Evolutionary conservation across 164 flowering plant species (phyloP).

Genomic region (Magnolia sinica): DNA sequence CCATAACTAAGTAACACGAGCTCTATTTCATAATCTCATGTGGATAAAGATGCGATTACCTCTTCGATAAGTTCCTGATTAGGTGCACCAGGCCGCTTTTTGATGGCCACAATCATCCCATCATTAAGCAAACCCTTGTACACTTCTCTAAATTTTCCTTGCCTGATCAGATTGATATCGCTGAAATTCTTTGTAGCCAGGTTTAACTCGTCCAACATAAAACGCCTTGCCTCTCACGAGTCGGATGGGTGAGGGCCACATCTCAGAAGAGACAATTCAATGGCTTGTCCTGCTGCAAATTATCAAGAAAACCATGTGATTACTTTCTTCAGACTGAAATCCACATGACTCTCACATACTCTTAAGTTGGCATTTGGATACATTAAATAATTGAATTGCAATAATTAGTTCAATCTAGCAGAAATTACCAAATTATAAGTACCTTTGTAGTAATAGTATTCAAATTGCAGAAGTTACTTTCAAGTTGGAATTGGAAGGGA

Average conservation of each 20-base stretch:
- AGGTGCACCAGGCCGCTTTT: slow-evolving; percentile 59
- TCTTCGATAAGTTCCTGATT: slow-evolving; percentile 74
- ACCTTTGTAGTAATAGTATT: no score
- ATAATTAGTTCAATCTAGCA: background rate
- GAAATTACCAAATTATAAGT: no score
- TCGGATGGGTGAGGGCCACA: slow-evolving; percentile 18
- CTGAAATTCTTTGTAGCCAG: slow-evolving; percentile 73
- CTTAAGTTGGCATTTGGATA: background rate
- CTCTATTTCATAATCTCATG: background rate
- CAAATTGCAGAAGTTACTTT: no score
- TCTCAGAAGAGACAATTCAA: slow-evolving; percentile 46
- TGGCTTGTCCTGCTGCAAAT: slow-evolving; percentile 51
- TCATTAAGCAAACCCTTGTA: slow-evolving; percentile 81
- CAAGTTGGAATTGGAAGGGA: no score
- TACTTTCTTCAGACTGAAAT: background rate
- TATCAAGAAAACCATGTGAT: slow-evolving; percentile 4
- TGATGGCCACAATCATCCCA: slow-evolving; percentile 86
- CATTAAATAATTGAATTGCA: background rate
- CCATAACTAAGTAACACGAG: background rate
- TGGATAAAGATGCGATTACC: slow-evolving; percentile 35
- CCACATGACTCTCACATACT: background rate
- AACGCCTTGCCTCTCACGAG: slow-evolving; percentile 57
- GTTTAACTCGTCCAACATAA: slow-evolving; percentile 61
- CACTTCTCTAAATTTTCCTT: slow-evolving; percentile 86
- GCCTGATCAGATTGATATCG: slow-evolving; percentile 67